These are phyloP conservation scores for Malus sylvestris DNA, from an alignment of 306 rosid genomes.

Conservation along the genomic window DNA sequence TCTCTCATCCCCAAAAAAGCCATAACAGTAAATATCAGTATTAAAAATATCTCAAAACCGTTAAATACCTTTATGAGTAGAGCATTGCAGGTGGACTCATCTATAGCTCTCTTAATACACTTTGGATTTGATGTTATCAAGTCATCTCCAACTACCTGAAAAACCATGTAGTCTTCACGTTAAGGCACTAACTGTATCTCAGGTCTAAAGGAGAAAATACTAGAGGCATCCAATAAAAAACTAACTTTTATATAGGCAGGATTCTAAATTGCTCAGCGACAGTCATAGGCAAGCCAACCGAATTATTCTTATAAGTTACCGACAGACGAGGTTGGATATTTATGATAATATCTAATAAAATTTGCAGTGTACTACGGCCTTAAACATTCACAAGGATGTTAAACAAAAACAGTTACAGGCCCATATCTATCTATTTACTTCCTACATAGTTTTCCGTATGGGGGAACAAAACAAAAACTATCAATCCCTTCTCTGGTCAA, in stretches of 20 bases:
- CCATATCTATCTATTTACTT: neutral
- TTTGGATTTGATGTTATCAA: slow-evolving; percentile 77
- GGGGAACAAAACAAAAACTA: neutral
- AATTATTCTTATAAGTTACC: neutral
- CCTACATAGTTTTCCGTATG: neutral
- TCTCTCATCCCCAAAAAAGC: neutral
- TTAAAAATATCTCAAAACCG: neutral
- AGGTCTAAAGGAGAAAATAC: slow-evolving; percentile 12
- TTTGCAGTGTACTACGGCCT: neutral
- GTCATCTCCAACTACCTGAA: slow-evolving; percentile 90
- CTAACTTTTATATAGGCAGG: neutral
- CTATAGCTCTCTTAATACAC: slow-evolving; percentile 74
- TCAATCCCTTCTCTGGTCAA: slow-evolving; percentile 11
- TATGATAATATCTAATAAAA: neutral
- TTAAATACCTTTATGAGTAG: slow-evolving; percentile 78
- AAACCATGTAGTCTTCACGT: slow-evolving; percentile 17
- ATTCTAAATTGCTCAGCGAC: slow-evolving; percentile 3
- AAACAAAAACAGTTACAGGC: neutral
- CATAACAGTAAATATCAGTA: neutral
- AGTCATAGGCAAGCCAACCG: neutral
- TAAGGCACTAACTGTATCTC: neutral
- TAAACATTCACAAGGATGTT: neutral
- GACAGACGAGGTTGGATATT: neutral
- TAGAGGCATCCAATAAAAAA: slow-evolving; percentile 11
- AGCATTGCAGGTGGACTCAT: slow-evolving; percentile 71